Percentiles rank a stretch among this genome's conserved stretches.
phyloP scores from a whole-genome alignment of 768 basidiomycete genomes.

The Leccinum subgranulosum region DNA sequence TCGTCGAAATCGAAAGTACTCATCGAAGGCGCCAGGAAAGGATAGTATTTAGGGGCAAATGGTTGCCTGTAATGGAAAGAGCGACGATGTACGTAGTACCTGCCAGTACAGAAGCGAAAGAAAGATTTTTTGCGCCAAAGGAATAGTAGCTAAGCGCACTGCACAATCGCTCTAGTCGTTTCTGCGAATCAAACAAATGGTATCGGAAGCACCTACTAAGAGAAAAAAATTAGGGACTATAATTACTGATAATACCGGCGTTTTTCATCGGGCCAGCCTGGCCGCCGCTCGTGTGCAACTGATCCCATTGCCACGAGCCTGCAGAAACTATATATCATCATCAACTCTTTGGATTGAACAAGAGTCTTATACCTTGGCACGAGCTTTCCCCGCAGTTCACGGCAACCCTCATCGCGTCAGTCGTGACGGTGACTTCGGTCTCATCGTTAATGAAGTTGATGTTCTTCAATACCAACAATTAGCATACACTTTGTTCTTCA shows the following conservation, averaged over 20 bases:
- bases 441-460: slow-evolving; percentile 44
- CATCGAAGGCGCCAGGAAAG: slow-evolving; percentile 5
- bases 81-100: background rate
- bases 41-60: background rate
- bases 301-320: slow-evolving; percentile 54
- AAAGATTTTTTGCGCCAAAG: background rate
- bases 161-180: background rate
- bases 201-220: background rate
- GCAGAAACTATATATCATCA: background rate
- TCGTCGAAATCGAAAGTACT: background rate
- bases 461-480: slow-evolving; percentile 30
- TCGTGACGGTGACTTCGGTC: slow-evolving; percentile 42
- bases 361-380: slow-evolving; percentile 41
- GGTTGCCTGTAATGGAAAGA: slow-evolving; percentile 7
- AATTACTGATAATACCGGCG: slow-evolving; percentile 32
- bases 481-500: background rate
- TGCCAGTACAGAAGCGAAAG: background rate
- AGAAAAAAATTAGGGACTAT: slow-evolving; percentile 18
- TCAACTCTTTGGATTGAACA: background rate
- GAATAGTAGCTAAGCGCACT: background rate
- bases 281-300: slow-evolving; percentile 45
- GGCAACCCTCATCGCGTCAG: slow-evolving; percentile 43
- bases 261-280: slow-evolving; percentile 34
- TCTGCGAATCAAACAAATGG: background rate
- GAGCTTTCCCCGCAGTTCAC: slow-evolving; percentile 54